Conservation (phyloP, 805 yeast species). For the Yamadazyma philogaea region DNA sequence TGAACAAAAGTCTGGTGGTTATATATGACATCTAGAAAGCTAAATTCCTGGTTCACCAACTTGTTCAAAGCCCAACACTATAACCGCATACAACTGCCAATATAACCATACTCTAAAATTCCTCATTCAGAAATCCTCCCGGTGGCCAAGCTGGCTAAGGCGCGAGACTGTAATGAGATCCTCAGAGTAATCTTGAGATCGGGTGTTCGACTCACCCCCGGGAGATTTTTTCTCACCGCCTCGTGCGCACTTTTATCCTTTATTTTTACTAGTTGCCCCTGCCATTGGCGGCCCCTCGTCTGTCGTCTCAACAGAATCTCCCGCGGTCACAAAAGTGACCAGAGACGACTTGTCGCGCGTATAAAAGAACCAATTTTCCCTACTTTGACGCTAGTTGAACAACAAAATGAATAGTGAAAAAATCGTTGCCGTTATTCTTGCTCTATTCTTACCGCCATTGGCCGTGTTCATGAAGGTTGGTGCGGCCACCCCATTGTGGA, state of each 20-base stretch:
- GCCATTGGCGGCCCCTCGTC: too few species aligned
- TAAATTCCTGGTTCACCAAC: too few species aligned
- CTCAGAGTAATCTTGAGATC: conserved; percentile 40
- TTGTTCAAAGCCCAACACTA: too few species aligned
- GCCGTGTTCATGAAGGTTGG: conserved; percentile 74
- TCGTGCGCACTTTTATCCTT: too few species aligned
- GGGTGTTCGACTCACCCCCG: conserved; percentile 47
- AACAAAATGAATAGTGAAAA: conserved; percentile 37
- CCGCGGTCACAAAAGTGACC: conserved; percentile 1
- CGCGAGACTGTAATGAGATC: conserved; percentile 41
- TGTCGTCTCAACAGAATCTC: too few species aligned
- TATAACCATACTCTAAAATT: neutral
- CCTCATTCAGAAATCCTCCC: conserved; percentile 21
- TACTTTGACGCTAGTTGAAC: neutral
- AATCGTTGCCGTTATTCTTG: conserved; percentile 37
- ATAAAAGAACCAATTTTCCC: conserved; percentile 4
- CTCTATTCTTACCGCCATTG: conserved; percentile 69
- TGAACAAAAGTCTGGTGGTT: too few species aligned
- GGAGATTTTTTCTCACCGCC: conserved; percentile 27
- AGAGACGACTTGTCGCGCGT: neutral
- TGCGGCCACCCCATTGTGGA: conserved; percentile 58
- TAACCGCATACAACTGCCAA: neutral
- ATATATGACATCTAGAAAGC: too few species aligned
- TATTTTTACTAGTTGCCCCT: too few species aligned
- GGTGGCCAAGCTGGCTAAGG: conserved; percentile 47